Evolutionary conservation across 495 filamentous ascomycete species (phyloP).

Genomic region (Neurospora tetraspora): DNA sequence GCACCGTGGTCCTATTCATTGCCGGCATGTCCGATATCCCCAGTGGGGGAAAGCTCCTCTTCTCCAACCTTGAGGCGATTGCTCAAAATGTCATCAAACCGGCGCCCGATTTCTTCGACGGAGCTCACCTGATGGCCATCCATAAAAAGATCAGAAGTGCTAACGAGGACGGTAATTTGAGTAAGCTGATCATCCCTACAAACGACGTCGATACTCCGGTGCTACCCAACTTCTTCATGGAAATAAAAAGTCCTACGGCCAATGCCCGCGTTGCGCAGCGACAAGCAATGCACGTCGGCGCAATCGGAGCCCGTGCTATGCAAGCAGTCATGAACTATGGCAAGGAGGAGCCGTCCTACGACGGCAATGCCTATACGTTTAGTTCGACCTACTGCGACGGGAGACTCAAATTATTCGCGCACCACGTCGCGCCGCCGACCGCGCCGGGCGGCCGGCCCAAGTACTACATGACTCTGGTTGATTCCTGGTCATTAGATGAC

Average conservation of each 20-base stretch:
- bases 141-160: conserved; percentile 1
- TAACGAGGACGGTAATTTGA: neutral
- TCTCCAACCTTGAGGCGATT: conserved; percentile 10
- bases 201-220: conserved; percentile 18
- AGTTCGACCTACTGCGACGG: conserved; percentile 28
- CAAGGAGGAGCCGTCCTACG: conserved; percentile 24
- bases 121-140: conserved; percentile 14
- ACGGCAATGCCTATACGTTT: conserved; percentile 26
- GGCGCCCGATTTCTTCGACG: conserved; percentile 27
- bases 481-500: neutral
- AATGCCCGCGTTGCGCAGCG: conserved; percentile 19
- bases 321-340: conserved; percentile 20
- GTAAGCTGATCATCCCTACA: conserved; percentile 27
- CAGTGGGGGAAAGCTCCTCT: neutral
- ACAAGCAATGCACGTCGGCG: conserved; percentile 35
- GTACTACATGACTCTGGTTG: conserved; percentile 30
- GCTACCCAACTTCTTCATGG: conserved; percentile 33
- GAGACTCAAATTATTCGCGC: conserved; percentile 27
- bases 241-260: conserved; percentile 29
- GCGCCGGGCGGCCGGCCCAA: conserved; percentile 15
- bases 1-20: conserved; percentile 7
- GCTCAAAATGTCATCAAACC: conserved; percentile 6
- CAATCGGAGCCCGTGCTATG: conserved; percentile 36
- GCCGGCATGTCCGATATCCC: conserved; percentile 3
- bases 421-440: conserved; percentile 23